phyloP scores from a whole-genome alignment of 805 yeast genomes.

The Danielozyma ontarioensis region DNA sequence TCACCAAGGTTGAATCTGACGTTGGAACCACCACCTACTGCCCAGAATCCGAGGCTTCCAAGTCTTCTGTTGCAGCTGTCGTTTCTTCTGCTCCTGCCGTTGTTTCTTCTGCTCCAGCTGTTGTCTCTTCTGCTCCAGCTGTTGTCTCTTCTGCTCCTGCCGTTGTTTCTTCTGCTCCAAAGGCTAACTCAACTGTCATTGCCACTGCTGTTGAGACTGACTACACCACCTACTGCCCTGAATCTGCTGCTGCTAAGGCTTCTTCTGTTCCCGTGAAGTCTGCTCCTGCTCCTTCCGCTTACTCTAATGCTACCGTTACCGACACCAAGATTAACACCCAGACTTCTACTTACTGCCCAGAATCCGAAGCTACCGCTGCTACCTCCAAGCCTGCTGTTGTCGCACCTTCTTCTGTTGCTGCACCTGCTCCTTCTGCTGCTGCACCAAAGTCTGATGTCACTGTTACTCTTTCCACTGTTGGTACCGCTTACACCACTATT shows the following conservation, averaged over 20 bases:
- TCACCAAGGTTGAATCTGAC: neutral
- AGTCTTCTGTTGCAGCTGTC: slow-evolving; percentile 5
- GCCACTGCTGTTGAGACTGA: neutral
- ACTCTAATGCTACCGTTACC: slow-evolving; percentile 2
- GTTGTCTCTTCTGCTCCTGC: slow-evolving; percentile 5
- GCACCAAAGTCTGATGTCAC: slow-evolving; percentile 3
- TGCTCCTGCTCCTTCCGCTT: too few species aligned
- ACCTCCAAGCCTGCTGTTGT: slow-evolving; percentile 6
- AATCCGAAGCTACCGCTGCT: slow-evolving; percentile 4
- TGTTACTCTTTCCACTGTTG: neutral
- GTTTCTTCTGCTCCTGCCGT: slow-evolving; percentile 2
- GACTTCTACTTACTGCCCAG: slow-evolving; percentile 9
- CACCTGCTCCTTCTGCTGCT: slow-evolving; percentile 2
- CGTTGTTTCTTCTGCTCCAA: slow-evolving; percentile 2
- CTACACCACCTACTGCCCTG: slow-evolving; percentile 13
- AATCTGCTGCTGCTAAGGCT: slow-evolving; percentile 3
- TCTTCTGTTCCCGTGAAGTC: slow-evolving; percentile 1
- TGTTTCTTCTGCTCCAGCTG: slow-evolving; percentile 2
- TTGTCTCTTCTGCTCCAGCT: slow-evolving; percentile 5
- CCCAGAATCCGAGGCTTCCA: slow-evolving; percentile 7
- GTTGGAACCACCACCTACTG: slow-evolving; percentile 5
- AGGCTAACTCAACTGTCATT: neutral
- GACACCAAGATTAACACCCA: slow-evolving; percentile 1
- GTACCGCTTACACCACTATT: neutral
- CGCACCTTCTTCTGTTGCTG: slow-evolving; percentile 3